Base-by-base conservation (phyloP, 257 asterid genomes). In the Anisodus tanguticus region DNA sequence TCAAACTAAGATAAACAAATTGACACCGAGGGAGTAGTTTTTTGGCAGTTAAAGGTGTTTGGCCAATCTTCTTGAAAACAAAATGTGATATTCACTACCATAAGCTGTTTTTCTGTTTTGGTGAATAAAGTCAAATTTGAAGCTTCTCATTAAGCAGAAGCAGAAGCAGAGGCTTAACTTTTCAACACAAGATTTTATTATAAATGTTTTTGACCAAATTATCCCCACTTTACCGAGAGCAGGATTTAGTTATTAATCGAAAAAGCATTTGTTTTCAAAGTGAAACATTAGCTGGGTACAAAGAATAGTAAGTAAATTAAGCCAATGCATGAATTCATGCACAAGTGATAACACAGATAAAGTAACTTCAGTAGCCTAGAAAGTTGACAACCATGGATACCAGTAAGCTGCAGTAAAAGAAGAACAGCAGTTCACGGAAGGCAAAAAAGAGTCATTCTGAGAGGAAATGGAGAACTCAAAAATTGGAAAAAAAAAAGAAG, bases 271-370 rank as follows among this genome's bases (percentile, higher is more conserved):
- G 77, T 69, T 69, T 39, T 69, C 53, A 15, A 69, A 69, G 31
- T 69, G 54, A 69, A 69, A 39, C 51, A 39, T 69, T 45, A 16
- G 53, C 77, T 39, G 7, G 16, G 54, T 69, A 69, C 53, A 39
- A 69, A 16, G 77, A 68, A 69, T 16, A 8, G 12, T 26, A 69
- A 69, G 77, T 69, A 69, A 69, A 69, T 39, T 69, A 69, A 39
- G 54, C 53, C 53, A 69, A 69, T 69, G 31, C 77, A 16, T 69
- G 39, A 69, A 13, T 39, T 69, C 77, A 39, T 39, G 77, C 49
- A 45, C 8, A 69, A 39, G 31, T 39, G 54, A 39, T 69, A 69
- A 39, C 51, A 69, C 22, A 39, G 54, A 39, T 69, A 69, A 69
- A 16, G 77, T 69, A 69, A 69, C 51, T 17, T 17, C 31, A 69